These are phyloP conservation scores for Saturnispora saitoi DNA, from an alignment of 805 yeast genomes.

Conservation along the genomic window DNA sequence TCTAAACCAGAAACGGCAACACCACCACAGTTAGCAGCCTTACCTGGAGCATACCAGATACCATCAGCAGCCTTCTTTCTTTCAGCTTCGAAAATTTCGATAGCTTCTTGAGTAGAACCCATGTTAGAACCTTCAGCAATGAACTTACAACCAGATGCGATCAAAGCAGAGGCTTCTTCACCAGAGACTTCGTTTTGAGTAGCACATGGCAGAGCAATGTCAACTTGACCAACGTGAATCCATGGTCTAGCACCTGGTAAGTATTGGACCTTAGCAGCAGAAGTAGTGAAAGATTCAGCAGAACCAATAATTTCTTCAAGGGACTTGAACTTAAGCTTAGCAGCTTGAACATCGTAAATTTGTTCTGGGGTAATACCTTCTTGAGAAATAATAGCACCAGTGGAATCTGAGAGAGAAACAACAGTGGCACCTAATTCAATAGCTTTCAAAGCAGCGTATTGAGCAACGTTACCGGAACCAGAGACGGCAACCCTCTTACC, in stretches of 20 bases:
- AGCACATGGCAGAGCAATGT: slow-evolving; percentile 95
- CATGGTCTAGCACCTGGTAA: slow-evolving; percentile 94
- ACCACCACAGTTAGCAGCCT: slow-evolving; percentile 99
- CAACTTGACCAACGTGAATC: slow-evolving; percentile 84
- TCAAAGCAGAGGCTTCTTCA: slow-evolving; percentile 91
- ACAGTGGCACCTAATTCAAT: slow-evolving; percentile 96
- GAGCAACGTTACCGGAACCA: slow-evolving; percentile 99
- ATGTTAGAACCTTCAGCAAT: slow-evolving; percentile 99
- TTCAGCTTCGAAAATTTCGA: slow-evolving; percentile 83
- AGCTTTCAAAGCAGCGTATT: slow-evolving; percentile 95
- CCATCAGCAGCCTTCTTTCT: slow-evolving; percentile 42
- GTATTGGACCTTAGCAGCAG: slow-evolving; percentile 59
- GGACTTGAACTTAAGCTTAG: slow-evolving; percentile 70
- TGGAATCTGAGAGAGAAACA: slow-evolving; percentile 89
- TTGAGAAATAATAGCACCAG: slow-evolving; percentile 76
- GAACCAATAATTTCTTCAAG: slow-evolving; percentile 59
- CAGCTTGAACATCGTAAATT: slow-evolving; percentile 62
- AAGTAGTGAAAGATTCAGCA: slow-evolving; percentile 40
- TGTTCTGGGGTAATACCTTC: slow-evolving; percentile 81
- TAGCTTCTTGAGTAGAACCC: slow-evolving; percentile 98
- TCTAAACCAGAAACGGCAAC: slow-evolving; percentile 97
- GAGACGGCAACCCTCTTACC: slow-evolving; percentile 96
- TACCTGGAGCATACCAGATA: slow-evolving; percentile 99
- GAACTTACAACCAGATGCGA: slow-evolving; percentile 84
- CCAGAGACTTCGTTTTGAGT: slow-evolving; percentile 97